Base-by-base conservation (phyloP, 2,329 filamentous ascomycete species). In the Diplodia seriata region DNA sequence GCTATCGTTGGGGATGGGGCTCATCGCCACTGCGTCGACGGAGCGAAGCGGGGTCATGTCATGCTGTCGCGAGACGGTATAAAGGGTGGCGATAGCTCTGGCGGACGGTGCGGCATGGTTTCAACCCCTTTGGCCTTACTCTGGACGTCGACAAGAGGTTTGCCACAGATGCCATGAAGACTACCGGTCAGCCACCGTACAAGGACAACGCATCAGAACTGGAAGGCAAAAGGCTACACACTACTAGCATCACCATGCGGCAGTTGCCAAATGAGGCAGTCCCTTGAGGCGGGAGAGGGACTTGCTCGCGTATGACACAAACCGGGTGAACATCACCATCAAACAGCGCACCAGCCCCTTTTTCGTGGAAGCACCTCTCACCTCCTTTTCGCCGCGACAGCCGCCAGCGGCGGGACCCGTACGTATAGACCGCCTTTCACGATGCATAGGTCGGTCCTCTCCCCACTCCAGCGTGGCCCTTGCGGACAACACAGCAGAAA, bases 341-440 rank as follows among this genome's bases (percentile, higher is more conserved):
- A 43, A 26, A 9, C 43, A 33, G 26, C 15, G 26, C 57, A 4
- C 29, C 14, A 15, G 15, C 36, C 23, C 40, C 6, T 9, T 23
- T 31, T 26, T 49, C 38, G 26, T 8, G 38, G n/a, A 26, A 4
- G 40, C 38, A 18, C 38, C 4, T 14, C 57, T 62, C 57, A 62
- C 40, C 57, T 62, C 40, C 57, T 29, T 50, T 62, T 62, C 36
- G 40, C 57, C 57, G 57, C 57, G 26, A 26, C 57, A 62, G 57
- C 57, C 57, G 57, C n/a, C 47, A 33, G 40, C n/a, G 57, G 57
- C 40, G 26, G 57, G 38, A 23, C 57, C 18, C 26, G 15, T 26
- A 62, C 4, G 31, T 36, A 43, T 18, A 62, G 57, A 62, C 57
- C 57, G 57, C 57, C 57, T 62, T 62, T 62, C 40, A 62, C 57